Conservation (phyloP, 1,284 basidiomycete species). For the Apiotrichum siamense region DNA sequence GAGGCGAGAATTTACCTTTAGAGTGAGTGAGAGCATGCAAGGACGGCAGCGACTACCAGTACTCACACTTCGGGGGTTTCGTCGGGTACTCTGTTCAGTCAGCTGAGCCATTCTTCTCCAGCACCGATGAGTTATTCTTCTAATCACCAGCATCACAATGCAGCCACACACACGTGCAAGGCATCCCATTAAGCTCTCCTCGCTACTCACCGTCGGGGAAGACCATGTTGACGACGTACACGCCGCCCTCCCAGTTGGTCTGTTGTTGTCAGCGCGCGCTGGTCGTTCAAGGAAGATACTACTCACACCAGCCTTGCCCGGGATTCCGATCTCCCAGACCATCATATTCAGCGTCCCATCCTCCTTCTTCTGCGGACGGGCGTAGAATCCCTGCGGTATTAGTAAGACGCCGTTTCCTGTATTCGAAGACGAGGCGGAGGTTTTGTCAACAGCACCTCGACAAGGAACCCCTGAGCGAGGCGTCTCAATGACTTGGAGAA, state of each 20-base stretch:
- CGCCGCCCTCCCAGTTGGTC: conserved; percentile 94
- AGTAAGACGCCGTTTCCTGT: too few species aligned
- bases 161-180: too few species aligned
- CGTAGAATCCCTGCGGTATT: conserved; percentile 79
- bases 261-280: conserved; percentile 48
- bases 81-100: conserved; percentile 44
- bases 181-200: background rate
- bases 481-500: too few species aligned
- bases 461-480: background rate
- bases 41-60: too few species aligned
- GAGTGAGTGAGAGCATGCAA: background rate
- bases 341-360: conserved; percentile 95
- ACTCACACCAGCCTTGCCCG: conserved; percentile 74
- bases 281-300: too few species aligned
- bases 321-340: conserved; percentile 97
- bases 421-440: too few species aligned
- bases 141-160: too few species aligned
- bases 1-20: conserved; percentile 90
- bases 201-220: conserved; percentile 82
- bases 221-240: conserved; percentile 87
- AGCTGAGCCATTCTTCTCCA: too few species aligned
- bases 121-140: too few species aligned
- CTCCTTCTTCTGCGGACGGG: conserved; percentile 76
- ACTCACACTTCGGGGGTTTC: conserved; percentile 47
- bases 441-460: background rate